Conservation (phyloP, 805 yeast genomes). For the Torulaspora indica region DNA sequence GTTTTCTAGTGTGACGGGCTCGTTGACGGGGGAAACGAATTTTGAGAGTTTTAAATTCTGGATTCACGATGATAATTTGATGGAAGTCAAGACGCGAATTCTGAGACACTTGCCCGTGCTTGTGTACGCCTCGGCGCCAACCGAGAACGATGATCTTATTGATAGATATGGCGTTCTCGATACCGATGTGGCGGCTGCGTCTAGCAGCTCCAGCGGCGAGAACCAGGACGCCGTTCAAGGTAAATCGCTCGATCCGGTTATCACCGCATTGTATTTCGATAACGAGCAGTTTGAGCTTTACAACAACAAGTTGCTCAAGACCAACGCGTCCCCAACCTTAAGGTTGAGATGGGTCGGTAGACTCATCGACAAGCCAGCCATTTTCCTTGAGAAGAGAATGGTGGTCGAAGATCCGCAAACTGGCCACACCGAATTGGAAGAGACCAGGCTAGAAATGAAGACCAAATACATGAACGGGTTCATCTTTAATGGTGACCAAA, state of each 20-base stretch:
- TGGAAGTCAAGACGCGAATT: constrained; percentile 96
- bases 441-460: constrained; percentile 64
- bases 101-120: constrained; percentile 90
- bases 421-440: constrained; percentile 50
- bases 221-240: constrained; percentile 45
- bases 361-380: constrained; percentile 68
- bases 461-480: constrained; percentile 78
- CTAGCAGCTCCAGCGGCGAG: constrained; percentile 41
- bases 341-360: constrained; percentile 91
- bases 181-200: constrained; percentile 24
- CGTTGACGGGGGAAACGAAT: constrained; percentile 32
- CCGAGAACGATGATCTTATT: constrained; percentile 33
- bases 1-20: constrained; percentile 31
- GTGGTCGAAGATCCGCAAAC: constrained; percentile 49
- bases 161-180: constrained; percentile 26
- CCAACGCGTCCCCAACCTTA: constrained; percentile 64
- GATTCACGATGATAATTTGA: constrained; percentile 93
- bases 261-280: constrained; percentile 85
- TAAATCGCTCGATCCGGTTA: constrained; percentile 65
- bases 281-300: constrained; percentile 77
- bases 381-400: constrained; percentile 73
- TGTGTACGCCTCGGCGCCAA: constrained; percentile 50
- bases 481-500: constrained; percentile 47
- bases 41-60: constrained; percentile 80
- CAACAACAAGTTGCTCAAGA: constrained; percentile 73